These are phyloP conservation scores for Venturia pyrina DNA, from an alignment of 2,329 filamentous ascomycete genomes.

Conservation along the genomic window DNA sequence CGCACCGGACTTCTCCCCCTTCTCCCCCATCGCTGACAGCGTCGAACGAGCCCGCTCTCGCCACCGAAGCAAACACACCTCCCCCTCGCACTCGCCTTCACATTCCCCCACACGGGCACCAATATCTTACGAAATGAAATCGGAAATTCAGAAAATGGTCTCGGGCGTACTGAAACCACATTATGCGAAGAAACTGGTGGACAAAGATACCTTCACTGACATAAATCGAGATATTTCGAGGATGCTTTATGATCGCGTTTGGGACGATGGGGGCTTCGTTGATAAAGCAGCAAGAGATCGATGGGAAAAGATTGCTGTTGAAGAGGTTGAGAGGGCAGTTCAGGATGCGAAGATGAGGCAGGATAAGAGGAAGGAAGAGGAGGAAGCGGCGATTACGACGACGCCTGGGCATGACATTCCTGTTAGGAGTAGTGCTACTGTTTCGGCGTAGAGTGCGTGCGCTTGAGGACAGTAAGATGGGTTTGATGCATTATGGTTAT, in stretches of 20 bases:
- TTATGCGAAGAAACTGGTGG: conserved; percentile 69
- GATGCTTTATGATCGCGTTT: conserved; percentile 66
- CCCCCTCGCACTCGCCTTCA: conserved; percentile 37
- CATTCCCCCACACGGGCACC: conserved; percentile 32
- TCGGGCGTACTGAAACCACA: conserved; percentile 71
- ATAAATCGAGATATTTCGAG: conserved; percentile 88
- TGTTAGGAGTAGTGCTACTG: background rate
- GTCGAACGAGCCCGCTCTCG: conserved; percentile 20
- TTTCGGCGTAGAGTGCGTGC: background rate
- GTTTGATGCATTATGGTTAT: background rate
- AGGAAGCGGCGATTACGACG: background rate
- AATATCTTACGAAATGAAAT: conserved; percentile 74
- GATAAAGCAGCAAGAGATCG: conserved; percentile 55
- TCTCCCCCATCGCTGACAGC: conserved; percentile 35
- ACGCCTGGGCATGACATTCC: background rate
- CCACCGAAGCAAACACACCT: conserved; percentile 20
- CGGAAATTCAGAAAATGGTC: conserved; percentile 81
- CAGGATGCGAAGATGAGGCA: conserved; percentile 19
- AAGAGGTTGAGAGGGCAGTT: conserved; percentile 71
- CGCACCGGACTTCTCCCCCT: conserved; percentile 59
- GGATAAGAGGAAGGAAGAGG: background rate
- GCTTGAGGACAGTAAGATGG: too few relatives aligned
- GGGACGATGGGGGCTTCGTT: conserved; percentile 41
- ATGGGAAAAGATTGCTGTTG: conserved; percentile 66
- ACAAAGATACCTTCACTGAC: conserved; percentile 79